Percentiles rank a stretch among this genome's conserved stretches.
phyloP scores from a whole-genome alignment of 2,329 filamentous ascomycete genomes.

The Ophiostoma ulmi region DNA sequence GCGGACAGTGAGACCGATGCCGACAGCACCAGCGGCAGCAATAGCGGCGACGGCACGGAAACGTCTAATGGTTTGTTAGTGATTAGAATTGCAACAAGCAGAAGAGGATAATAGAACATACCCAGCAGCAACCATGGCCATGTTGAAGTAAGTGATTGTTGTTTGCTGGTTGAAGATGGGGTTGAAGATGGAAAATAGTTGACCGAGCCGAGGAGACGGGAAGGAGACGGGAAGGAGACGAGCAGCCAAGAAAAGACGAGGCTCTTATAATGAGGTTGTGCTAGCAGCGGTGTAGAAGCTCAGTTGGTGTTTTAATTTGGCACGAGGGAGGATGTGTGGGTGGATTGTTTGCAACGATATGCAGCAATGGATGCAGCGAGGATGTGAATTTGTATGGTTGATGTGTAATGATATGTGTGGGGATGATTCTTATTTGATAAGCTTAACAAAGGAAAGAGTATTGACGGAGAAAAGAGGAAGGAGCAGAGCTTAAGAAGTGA shows the following conservation, averaged over 20 bases:
- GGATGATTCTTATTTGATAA: neutral
- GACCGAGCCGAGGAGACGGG: neutral
- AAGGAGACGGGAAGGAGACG: too few species aligned
- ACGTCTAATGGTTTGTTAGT: slow-evolving; percentile 32
- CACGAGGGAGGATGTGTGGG: too few species aligned
- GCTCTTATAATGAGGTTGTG: too few species aligned
- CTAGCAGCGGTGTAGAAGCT: too few species aligned
- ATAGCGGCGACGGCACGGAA: slow-evolving; percentile 37
- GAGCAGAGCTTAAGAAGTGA: neutral
- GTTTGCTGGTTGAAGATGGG: neutral
- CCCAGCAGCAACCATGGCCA: slow-evolving; percentile 6
- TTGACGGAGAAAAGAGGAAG: neutral
- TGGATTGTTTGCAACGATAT: too few species aligned
- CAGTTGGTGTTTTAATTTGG: too few species aligned
- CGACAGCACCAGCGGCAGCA: slow-evolving; percentile 34
- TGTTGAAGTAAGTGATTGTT: neutral
- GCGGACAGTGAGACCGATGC: slow-evolving; percentile 32
- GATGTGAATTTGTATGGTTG: neutral
- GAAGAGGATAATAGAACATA: neutral
- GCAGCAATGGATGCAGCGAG: neutral
- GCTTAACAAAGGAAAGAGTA: neutral
- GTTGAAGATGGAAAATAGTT: too few species aligned
- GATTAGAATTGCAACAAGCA: neutral
- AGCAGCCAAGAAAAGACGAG: neutral
- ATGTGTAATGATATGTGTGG: neutral